Percentiles rank a stretch among this genome's conserved stretches.
Conservation (phyloP, 495 filamentous ascomycete species). For the Tetracladium setigerum region DNA sequence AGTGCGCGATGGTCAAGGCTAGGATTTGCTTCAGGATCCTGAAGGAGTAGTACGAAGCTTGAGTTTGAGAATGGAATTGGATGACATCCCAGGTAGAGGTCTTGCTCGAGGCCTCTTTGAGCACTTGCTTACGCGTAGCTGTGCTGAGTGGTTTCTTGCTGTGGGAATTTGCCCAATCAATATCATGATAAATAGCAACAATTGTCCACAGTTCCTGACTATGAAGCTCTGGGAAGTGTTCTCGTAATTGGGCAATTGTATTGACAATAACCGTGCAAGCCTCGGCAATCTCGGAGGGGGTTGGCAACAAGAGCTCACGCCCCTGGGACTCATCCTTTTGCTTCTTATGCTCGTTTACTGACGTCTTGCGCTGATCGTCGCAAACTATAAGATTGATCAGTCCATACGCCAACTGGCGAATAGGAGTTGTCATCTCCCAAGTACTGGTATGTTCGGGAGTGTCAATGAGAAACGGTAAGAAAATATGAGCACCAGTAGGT, state of each 20-base stretch:
- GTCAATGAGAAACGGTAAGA: conserved; percentile 52
- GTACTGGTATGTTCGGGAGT: conserved; percentile 50
- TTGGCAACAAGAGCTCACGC: conserved; percentile 21
- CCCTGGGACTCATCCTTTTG: conserved; percentile 29
- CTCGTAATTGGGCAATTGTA: conserved; percentile 3
- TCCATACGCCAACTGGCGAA: conserved; percentile 53
- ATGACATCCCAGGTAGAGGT: conserved; percentile 49
- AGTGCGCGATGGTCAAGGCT: conserved; percentile 15
- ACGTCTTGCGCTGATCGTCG: conserved; percentile 6
- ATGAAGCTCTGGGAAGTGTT: conserved; percentile 5
- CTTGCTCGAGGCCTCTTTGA: conserved; percentile 13
- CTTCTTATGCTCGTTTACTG: conserved; percentile 41
- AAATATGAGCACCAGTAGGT: conserved; percentile 32
- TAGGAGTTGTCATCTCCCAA: conserved; percentile 49
- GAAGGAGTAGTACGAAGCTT: conserved; percentile 58
- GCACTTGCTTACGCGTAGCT: conserved; percentile 17
- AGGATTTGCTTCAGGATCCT: conserved; percentile 55
- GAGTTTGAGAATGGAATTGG: conserved; percentile 55
- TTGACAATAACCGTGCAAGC: conserved; percentile 17
- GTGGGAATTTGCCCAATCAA: conserved; percentile 27
- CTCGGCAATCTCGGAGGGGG: conserved; percentile 10
- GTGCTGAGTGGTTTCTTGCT: conserved; percentile 22
- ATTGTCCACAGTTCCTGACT: conserved; percentile 24
- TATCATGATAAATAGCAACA: conserved; percentile 35
- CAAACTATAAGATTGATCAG: conserved; percentile 37